A percentile compares a stretch with the other conserved stretches of the same genome.
These are phyloP conservation scores for Lathyrus oleraceus DNA, from an alignment of 306 rosid genomes.

Conservation along the genomic window DNA sequence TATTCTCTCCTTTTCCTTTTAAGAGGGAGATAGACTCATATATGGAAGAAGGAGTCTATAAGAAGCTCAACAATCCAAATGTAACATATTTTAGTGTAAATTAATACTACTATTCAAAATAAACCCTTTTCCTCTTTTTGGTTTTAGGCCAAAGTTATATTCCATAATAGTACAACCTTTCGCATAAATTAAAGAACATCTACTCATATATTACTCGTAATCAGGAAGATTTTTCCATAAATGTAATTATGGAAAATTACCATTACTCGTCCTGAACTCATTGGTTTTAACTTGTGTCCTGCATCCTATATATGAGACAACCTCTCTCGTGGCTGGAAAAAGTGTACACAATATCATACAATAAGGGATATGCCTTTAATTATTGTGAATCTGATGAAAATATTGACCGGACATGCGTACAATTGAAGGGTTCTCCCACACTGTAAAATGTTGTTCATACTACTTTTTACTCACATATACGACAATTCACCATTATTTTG, in stretches of 20 bases:
- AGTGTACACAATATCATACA: constrained; percentile 33
- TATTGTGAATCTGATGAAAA: constrained; percentile 30
- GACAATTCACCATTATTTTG: constrained; percentile 33
- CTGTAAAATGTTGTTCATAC: constrained; percentile 15
- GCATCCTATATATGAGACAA: constrained; percentile 32
- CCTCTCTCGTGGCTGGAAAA: constrained; percentile 27
- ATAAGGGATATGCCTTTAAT: constrained; percentile 32
- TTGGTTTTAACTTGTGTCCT: constrained; percentile 14
- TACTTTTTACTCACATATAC: constrained; percentile 40
- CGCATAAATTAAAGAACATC: not conserved
- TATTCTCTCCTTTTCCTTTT: too few relatives aligned
- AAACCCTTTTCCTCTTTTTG: not conserved
- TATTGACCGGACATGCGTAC: constrained; percentile 43
- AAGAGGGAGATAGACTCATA: too few relatives aligned
- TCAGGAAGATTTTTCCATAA: not conserved
- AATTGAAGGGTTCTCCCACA: constrained; percentile 34
- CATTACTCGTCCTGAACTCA: not conserved
- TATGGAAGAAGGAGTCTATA: too few relatives aligned
- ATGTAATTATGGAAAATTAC: not conserved
- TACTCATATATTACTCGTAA: not conserved
- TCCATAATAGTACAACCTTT: not conserved
- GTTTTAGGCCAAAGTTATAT: not conserved
- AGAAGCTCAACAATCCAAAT: not conserved
- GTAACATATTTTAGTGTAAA: not conserved
- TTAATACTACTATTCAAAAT: not conserved